Conservation (phyloP, 192 early-diverging fungal genomes). For the Mortierella hygrophila region DNA sequence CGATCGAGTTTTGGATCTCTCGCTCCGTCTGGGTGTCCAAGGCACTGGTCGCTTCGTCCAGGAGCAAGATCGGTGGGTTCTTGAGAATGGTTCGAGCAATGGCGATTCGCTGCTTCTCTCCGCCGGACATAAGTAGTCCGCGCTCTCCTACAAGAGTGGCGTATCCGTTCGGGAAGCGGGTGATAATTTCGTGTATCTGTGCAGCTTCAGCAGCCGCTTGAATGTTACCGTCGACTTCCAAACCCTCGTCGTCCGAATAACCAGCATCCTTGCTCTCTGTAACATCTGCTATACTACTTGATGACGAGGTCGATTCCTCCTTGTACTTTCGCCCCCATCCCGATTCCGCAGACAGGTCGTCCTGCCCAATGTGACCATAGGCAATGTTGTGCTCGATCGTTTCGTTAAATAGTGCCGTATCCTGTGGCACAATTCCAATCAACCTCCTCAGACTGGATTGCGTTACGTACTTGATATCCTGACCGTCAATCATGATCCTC, state of each 20-base stretch:
- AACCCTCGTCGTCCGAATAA: constrained; percentile 36
- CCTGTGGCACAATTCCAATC: constrained; percentile 92
- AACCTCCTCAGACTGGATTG: constrained; percentile 79
- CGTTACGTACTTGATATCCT: constrained; percentile 78
- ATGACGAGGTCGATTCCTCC: background rate
- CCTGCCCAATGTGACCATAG: constrained; percentile 82
- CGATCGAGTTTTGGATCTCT: constrained; percentile 83
- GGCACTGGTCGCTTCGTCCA: constrained; percentile 76
- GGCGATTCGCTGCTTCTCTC: constrained; percentile 91
- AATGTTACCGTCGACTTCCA: constrained; percentile 59
- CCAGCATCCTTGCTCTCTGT: constrained; percentile 76
- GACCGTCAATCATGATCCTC: constrained; percentile 87
- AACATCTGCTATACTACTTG: constrained; percentile 20
- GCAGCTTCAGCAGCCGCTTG: constrained; percentile 78
- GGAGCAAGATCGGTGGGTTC: constrained; percentile 68
- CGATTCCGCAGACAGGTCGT: constrained; percentile 15
- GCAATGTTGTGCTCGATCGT: constrained; percentile 90
- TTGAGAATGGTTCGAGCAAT: constrained; percentile 90
- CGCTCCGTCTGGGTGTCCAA: constrained; percentile 74
- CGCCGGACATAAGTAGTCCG: constrained; percentile 85
- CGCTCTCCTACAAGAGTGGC: constrained; percentile 78
- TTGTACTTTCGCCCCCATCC: constrained; percentile 11
- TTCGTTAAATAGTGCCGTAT: constrained; percentile 88
- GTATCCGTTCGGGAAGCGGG: constrained; percentile 83
- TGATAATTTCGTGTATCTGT: constrained; percentile 83